phyloP scores from a whole-genome alignment of 306 rosid genomes.

The Casuarina equisetifolia region DNA sequence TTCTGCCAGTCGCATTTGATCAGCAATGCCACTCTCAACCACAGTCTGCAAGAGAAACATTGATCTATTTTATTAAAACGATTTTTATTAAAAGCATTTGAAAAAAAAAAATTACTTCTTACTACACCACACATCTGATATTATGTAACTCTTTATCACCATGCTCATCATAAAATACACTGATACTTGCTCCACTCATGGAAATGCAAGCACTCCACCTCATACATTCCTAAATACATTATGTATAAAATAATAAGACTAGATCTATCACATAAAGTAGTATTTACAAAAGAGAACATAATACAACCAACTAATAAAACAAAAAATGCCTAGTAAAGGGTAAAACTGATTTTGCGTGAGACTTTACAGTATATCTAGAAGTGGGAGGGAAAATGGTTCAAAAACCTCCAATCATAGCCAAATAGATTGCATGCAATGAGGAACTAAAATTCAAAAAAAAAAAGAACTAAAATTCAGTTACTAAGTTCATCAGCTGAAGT shows the following conservation, averaged over 20 bases:
- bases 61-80: constrained; percentile 13
- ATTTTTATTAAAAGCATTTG: not conserved
- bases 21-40: constrained; percentile 84
- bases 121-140: not conserved
- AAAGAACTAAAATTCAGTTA: not conserved
- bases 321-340: not conserved
- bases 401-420: not conserved
- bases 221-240: not conserved
- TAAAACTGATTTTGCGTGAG: not conserved
- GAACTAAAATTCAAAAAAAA: not conserved
- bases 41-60: constrained; percentile 58
- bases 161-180: not conserved
- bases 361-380: not conserved
- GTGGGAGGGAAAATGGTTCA: not conserved
- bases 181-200: not conserved
- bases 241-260: not conserved
- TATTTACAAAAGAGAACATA: not conserved
- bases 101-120: not conserved
- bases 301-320: not conserved
- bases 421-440: not conserved
- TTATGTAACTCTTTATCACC: not conserved
- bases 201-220: not conserved
- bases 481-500: not conserved
- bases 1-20: constrained; percentile 83
- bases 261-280: not conserved